Conservation (phyloP, 108 stramenopile genomes). For the Nannochloropsis gaditana region DNA sequence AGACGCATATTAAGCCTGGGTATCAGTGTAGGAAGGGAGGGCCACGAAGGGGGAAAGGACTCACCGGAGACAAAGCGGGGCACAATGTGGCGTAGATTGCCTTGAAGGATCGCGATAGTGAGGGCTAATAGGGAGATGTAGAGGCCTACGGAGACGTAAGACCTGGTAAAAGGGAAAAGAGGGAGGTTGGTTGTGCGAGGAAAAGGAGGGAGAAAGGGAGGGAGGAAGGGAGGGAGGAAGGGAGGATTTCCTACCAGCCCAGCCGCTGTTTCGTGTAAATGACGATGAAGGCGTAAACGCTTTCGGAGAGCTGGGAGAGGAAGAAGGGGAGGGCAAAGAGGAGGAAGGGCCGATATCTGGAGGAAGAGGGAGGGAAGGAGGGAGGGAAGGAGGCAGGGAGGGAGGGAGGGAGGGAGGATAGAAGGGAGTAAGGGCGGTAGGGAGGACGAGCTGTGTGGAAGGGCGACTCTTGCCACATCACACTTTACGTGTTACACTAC, state of each 20-base stretch:
- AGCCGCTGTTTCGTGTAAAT: not conserved
- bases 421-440: too few species aligned
- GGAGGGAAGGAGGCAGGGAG: not conserved
- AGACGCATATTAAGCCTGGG: not conserved
- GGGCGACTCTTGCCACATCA: too few species aligned
- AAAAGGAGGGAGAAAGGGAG: not conserved
- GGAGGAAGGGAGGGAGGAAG: not conserved
- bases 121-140: not conserved
- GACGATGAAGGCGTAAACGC: not conserved
- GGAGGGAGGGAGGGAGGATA: too few species aligned
- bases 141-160: constrained; percentile 1
- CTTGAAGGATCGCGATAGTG: not conserved
- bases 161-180: not conserved
- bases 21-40: not conserved
- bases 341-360: not conserved
- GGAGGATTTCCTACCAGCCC: not conserved
- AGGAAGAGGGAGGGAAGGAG: not conserved
- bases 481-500: too few species aligned
- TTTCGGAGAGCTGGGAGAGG: not conserved
- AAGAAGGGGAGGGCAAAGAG: not conserved
- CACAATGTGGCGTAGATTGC: not conserved
- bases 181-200: not conserved
- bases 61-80: not conserved
- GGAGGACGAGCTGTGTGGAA: too few species aligned
- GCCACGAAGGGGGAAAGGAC: not conserved